Conservation (phyloP, 1,139 yeast genomes). For the Suhomyces maxii region DNA sequence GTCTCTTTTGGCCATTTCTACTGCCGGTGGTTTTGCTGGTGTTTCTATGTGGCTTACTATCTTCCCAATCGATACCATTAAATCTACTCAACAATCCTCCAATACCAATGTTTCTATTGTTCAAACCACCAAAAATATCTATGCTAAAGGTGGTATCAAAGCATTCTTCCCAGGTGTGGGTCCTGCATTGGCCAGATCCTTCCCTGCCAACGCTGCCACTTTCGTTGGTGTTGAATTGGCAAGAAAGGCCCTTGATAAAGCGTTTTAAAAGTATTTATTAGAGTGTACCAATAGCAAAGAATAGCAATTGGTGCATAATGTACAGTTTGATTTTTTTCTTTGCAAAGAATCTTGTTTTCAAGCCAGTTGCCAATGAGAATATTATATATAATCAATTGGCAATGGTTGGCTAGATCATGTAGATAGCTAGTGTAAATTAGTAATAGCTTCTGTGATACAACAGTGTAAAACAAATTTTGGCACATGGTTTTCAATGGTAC, state of each 20-base stretch:
- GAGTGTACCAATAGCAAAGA: background rate
- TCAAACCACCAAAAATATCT: conserved; percentile 65
- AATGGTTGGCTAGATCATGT: no score
- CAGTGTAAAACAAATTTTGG: no score
- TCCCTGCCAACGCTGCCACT: conserved; percentile 98
- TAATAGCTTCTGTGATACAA: no score
- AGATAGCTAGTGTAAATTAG: no score
- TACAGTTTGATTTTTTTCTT: no score
- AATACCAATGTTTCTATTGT: conserved; percentile 57
- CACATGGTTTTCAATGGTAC: no score
- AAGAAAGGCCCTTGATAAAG: conserved; percentile 59
- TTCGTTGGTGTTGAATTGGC: conserved; percentile 94
- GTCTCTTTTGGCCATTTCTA: conserved; percentile 71
- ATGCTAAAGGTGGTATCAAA: conserved; percentile 73
- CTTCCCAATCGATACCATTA: conserved; percentile 95
- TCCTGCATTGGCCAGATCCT: conserved; percentile 89
- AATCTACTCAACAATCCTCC: conserved; percentile 79
- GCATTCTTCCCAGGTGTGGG: conserved; percentile 98
- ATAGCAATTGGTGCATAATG: background rate
- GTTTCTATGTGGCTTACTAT: conserved; percentile 96
- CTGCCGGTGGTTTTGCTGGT: conserved; percentile 96
- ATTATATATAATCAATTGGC: no score
- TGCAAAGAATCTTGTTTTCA: no score
- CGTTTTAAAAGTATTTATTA: conserved; percentile 17
- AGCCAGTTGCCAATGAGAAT: no score